Evolutionary conservation across 495 filamentous ascomycete genomes (phyloP).

Genomic region (Penicillium tannophilum): DNA sequence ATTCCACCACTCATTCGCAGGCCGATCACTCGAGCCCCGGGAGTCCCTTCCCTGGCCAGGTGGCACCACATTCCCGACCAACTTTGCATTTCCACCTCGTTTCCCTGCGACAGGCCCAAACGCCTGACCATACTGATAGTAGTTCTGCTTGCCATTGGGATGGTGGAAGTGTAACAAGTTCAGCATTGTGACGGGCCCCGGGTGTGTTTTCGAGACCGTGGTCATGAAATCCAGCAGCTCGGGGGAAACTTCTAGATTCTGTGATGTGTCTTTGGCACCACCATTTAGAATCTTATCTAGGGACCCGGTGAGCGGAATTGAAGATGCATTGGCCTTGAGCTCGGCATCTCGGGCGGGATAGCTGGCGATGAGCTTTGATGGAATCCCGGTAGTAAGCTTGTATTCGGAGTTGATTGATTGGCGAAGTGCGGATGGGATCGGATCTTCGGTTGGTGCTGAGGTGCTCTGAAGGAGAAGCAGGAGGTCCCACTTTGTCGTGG

Average conservation of each 20-base stretch:
- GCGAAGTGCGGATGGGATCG: slow-evolving; percentile 40
- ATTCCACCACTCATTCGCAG: slow-evolving; percentile 49
- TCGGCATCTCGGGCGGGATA: slow-evolving; percentile 49
- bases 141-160: slow-evolving; percentile 51
- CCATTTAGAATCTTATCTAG: slow-evolving; percentile 31
- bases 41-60: slow-evolving; percentile 25
- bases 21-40: slow-evolving; percentile 26
- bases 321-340: slow-evolving; percentile 43
- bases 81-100: slow-evolving; percentile 61
- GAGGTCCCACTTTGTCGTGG: slow-evolving; percentile 58
- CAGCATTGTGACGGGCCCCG: slow-evolving; percentile 64
- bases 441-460: slow-evolving; percentile 11
- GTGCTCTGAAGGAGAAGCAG: slow-evolving; percentile 51
- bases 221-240: slow-evolving; percentile 56
- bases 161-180: slow-evolving; percentile 65
- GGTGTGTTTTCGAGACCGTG: slow-evolving; percentile 24
- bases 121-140: slow-evolving; percentile 59
- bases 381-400: slow-evolving; percentile 56
- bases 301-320: slow-evolving; percentile 43
- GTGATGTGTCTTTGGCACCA: slow-evolving; percentile 38
- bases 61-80: slow-evolving; percentile 60
- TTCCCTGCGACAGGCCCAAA: slow-evolving; percentile 57
- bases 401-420: slow-evolving; percentile 40
- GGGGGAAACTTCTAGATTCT: slow-evolving; percentile 56
- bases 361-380: slow-evolving; percentile 48